Evolutionary conservation across 306 rosid species (phyloP).

Genomic region (Quercus bicolor): DNA sequence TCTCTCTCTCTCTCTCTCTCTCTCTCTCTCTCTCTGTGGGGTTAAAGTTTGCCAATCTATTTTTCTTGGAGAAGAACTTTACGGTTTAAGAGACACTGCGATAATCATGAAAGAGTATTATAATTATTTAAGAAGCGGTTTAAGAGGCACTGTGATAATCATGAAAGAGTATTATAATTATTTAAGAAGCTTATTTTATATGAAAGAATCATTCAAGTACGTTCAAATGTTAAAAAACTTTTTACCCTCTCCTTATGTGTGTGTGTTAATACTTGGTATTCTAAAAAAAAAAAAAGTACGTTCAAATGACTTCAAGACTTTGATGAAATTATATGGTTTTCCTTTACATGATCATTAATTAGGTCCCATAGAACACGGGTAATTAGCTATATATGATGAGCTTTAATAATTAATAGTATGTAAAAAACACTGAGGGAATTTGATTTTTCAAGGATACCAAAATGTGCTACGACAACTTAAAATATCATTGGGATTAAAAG

Average conservation of each 20-base stretch:
- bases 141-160: background rate
- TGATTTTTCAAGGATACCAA: too few species aligned
- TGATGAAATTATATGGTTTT: background rate
- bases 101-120: background rate
- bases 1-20: too few species aligned
- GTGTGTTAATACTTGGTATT: too few species aligned
- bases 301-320: background rate
- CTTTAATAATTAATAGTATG: too few species aligned
- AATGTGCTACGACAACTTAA: too few species aligned
- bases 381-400: too few species aligned
- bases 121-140: background rate
- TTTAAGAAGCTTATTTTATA: background rate
- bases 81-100: background rate
- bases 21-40: too few species aligned
- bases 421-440: too few species aligned
- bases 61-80: background rate
- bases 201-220: background rate
- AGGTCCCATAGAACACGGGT: too few species aligned
- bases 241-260: rapidly evolving
- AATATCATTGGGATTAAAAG: too few species aligned
- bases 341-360: too few species aligned
- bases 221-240: background rate
- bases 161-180: background rate
- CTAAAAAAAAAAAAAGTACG: too few species aligned
- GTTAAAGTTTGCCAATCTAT: background rate